Percentiles rank a stretch among this genome's conserved stretches.
phyloP scores from a whole-genome alignment of 1,284 basidiomycete genomes.

The Naganishia cerealis region DNA sequence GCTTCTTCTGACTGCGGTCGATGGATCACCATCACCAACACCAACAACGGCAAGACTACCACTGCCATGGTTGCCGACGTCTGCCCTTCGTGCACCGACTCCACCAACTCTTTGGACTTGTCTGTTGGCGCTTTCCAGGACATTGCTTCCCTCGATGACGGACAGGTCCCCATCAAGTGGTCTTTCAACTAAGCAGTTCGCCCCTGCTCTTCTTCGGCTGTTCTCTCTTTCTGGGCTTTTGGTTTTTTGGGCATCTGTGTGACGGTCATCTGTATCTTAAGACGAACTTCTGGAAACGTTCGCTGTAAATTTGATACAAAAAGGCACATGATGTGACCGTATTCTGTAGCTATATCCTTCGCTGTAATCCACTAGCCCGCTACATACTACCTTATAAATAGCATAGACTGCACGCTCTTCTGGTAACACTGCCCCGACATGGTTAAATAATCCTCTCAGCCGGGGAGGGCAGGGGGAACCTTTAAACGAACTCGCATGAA shows the following conservation, averaged over 20 bases:
- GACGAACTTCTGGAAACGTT: slow-evolving; percentile 18
- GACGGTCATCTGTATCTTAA: slow-evolving; percentile 17
- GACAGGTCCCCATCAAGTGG: slow-evolving; percentile 65
- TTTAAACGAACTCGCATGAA: no score
- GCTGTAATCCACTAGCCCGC: slow-evolving; percentile 17
- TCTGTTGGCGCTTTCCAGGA: slow-evolving; percentile 69
- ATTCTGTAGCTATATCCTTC: slow-evolving; percentile 18
- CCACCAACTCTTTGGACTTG: slow-evolving; percentile 67
- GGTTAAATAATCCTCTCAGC: no score
- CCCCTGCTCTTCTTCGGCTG: neutral
- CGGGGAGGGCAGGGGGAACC: no score
- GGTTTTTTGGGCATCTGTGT: slow-evolving; percentile 15
- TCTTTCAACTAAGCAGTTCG: slow-evolving; percentile 51
- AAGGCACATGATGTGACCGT: slow-evolving; percentile 1
- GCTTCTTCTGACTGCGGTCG: slow-evolving; percentile 62
- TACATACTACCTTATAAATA: slow-evolving; percentile 16
- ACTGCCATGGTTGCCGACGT: slow-evolving; percentile 70
- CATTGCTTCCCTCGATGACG: slow-evolving; percentile 62
- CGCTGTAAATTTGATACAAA: slow-evolving; percentile 19
- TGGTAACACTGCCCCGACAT: neutral
- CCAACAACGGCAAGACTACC: slow-evolving; percentile 61
- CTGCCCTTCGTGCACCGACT: slow-evolving; percentile 75
- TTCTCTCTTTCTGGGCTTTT: slow-evolving; percentile 28
- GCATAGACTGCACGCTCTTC: slow-evolving; percentile 21
- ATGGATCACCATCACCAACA: slow-evolving; percentile 65